phyloP scores from a whole-genome alignment of 1,284 basidiomycete species.

The Papiliotrema fonsecae region DNA sequence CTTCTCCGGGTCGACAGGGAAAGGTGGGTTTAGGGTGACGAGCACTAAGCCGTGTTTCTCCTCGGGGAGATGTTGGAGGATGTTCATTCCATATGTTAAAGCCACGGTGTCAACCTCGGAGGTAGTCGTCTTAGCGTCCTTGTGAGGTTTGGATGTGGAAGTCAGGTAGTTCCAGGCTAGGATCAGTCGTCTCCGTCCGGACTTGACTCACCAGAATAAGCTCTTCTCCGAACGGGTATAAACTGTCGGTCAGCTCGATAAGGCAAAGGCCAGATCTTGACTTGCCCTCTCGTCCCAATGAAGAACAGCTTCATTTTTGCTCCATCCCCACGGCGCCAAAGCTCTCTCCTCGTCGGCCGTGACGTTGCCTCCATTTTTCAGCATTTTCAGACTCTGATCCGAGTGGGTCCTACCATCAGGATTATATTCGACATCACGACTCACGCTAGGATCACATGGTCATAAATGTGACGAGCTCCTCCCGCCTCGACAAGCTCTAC shows the following conservation, averaged over 20 bases:
- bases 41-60: conserved; percentile 61
- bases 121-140: conserved; percentile 48
- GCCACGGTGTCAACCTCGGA: conserved; percentile 58
- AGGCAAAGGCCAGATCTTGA: conserved; percentile 37
- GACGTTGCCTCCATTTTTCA: conserved; percentile 55
- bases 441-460: conserved; percentile 72
- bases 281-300: conserved; percentile 61
- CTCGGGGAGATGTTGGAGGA: conserved; percentile 64
- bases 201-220: conserved; percentile 58
- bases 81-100: conserved; percentile 70
- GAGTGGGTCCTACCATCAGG: conserved; percentile 54
- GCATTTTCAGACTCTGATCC: conserved; percentile 60
- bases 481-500: conserved; percentile 35
- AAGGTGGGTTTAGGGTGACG: conserved; percentile 71
- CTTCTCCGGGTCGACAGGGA: conserved; percentile 56
- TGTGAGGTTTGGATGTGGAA: conserved; percentile 49
- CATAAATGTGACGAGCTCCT: conserved; percentile 52
- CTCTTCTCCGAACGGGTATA: conserved; percentile 59
- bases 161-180: conserved; percentile 66
- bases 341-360: conserved; percentile 58
- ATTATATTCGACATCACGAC: conserved; percentile 3
- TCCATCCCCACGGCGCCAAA: conserved; percentile 63
- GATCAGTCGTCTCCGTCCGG: not conserved
- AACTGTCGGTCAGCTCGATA: conserved; percentile 49
- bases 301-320: conserved; percentile 63